A percentile compares a stretch with the other conserved stretches of the same genome.
phyloP scores from a whole-genome alignment of 2,329 filamentous ascomycete species.

The Penicillium sp. region DNA sequence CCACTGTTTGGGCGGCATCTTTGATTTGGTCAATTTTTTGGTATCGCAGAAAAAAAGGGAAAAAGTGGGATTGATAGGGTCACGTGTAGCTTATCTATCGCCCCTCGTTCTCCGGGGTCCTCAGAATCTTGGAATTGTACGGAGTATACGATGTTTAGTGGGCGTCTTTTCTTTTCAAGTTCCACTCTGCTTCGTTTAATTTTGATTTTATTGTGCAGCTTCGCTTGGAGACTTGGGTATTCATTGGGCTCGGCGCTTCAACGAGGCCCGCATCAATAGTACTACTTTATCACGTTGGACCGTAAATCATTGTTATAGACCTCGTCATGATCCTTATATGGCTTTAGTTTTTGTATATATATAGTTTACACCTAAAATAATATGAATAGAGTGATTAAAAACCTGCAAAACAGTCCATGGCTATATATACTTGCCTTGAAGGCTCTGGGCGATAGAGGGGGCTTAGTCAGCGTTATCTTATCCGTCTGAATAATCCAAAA shows the following conservation, averaged over 20 bases:
- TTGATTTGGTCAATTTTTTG: constrained; percentile 28
- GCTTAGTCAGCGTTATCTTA: constrained; percentile 27
- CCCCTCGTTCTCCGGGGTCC: constrained; percentile 20
- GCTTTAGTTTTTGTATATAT: neutral
- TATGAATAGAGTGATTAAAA: neutral
- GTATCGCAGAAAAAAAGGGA: constrained; percentile 17
- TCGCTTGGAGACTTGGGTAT: constrained; percentile 9
- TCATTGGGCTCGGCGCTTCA: constrained; percentile 3
- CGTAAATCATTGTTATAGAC: neutral
- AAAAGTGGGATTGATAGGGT: constrained; percentile 26
- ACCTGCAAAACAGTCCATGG: neutral
- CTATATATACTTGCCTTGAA: neutral
- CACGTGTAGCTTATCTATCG: constrained; percentile 30
- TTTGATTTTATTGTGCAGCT: constrained; percentile 4
- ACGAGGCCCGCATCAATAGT: constrained; percentile 2
- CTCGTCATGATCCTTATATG: neutral
- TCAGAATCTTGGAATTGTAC: constrained; percentile 4
- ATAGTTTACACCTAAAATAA: neutral
- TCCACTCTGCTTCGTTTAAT: neutral
- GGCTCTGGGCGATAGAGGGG: constrained; percentile 1
- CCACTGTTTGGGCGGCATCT: constrained; percentile 67
- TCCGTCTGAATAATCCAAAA: constrained; percentile 25
- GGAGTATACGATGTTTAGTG: neutral
- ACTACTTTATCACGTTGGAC: neutral
- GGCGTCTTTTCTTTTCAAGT: neutral